These are phyloP conservation scores for Blumeriella jaapii DNA, from an alignment of 2,329 filamentous ascomycete species.

Conservation along the genomic window DNA sequence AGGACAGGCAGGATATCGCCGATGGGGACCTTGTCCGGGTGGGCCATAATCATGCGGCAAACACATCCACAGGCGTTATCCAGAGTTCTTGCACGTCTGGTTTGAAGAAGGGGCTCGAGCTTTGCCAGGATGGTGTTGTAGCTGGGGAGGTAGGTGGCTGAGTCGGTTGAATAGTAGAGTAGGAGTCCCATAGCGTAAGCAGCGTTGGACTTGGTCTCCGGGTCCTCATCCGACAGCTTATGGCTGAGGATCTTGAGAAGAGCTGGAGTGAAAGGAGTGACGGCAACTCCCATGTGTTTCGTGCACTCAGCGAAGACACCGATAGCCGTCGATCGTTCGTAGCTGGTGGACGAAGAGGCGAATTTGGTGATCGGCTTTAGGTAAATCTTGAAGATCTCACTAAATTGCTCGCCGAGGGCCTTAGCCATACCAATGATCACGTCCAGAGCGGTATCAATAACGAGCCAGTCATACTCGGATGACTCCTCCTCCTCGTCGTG, in stretches of 20 bases:
- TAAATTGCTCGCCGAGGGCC: conserved; percentile 70
- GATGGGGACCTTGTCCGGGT: conserved; percentile 73
- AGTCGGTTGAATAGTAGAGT: conserved; percentile 67
- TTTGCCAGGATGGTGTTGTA: conserved; percentile 72
- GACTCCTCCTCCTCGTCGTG: conserved; percentile 56
- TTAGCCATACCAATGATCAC: conserved; percentile 75
- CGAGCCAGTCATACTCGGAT: conserved; percentile 95
- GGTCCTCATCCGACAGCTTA: conserved; percentile 78
- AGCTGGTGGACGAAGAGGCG: conserved; percentile 70
- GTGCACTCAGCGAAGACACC: conserved; percentile 88
- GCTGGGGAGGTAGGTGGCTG: conserved; percentile 56
- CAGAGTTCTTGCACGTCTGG: conserved; percentile 67
- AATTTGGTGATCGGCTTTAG: conserved; percentile 86
- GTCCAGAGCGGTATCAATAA: conserved; percentile 88
- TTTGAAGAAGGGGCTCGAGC: conserved; percentile 73
- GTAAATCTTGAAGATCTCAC: conserved; percentile 89
- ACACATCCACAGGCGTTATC: conserved; percentile 93
- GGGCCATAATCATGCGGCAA: conserved; percentile 80
- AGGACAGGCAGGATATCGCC: conserved; percentile 72
- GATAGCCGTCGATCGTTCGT: conserved; percentile 81
- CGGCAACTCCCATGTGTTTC: conserved; percentile 68
- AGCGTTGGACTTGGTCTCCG: conserved; percentile 88
- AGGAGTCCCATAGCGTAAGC: conserved; percentile 84
- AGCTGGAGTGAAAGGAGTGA: conserved; percentile 67
- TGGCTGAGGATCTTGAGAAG: conserved; percentile 75